phyloP scores from a whole-genome alignment of 1,284 basidiomycete genomes.

The Pulveroboletus sp. region DNA sequence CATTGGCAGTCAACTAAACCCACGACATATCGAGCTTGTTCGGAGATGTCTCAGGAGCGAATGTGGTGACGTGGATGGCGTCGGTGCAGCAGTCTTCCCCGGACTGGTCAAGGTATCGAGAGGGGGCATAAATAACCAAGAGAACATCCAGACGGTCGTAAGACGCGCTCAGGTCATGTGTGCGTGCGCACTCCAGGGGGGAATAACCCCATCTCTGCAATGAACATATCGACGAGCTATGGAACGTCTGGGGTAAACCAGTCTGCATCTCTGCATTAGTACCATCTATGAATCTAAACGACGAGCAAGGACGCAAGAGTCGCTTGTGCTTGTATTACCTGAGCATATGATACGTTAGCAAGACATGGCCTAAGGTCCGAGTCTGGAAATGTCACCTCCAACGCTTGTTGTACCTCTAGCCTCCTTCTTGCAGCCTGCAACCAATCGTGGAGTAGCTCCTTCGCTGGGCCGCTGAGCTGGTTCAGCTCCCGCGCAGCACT shows the following conservation, averaged over 20 bases:
- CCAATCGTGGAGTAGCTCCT: slow-evolving; percentile 86
- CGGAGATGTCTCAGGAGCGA: slow-evolving; percentile 75
- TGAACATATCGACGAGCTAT: background rate
- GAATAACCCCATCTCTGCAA: background rate
- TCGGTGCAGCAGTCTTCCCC: slow-evolving; percentile 79
- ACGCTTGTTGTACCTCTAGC: slow-evolving; percentile 90
- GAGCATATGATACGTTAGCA: slow-evolving; percentile 5
- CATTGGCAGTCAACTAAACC: slow-evolving; percentile 60
- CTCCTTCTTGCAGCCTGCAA: slow-evolving; percentile 84
- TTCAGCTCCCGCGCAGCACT: slow-evolving; percentile 90
- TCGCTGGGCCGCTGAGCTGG: slow-evolving; percentile 84
- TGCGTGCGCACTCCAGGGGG: slow-evolving; percentile 59
- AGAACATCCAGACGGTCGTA: slow-evolving; percentile 67
- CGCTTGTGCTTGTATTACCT: slow-evolving; percentile 86
- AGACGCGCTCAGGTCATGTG: slow-evolving; percentile 80
- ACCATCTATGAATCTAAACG: slow-evolving; percentile 38
- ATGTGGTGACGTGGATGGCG: slow-evolving; percentile 60
- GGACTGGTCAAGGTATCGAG: slow-evolving; percentile 76
- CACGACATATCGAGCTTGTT: slow-evolving; percentile 72
- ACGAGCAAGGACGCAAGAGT: slow-evolving; percentile 66
- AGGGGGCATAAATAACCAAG: slow-evolving; percentile 36
- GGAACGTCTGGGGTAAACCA: slow-evolving; percentile 9
- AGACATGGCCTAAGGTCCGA: background rate
- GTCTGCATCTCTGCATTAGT: slow-evolving; percentile 17
- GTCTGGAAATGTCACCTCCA: slow-evolving; percentile 60